These are phyloP conservation scores for Hanseniaspora lachancei DNA, from an alignment of 805 yeast species.

Conservation along the genomic window DNA sequence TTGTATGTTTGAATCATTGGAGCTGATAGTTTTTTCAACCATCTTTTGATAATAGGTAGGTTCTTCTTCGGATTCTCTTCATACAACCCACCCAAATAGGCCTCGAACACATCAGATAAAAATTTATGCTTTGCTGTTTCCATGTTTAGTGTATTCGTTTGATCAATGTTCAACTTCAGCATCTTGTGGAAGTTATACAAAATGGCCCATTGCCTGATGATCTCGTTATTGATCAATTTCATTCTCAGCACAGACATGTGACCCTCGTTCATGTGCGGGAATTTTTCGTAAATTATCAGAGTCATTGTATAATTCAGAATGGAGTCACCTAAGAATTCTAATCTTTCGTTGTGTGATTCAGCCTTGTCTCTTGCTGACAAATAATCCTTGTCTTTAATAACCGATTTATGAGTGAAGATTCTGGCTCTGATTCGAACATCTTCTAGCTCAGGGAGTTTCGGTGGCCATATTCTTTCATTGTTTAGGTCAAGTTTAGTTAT, in stretches of 20 bases:
- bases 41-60: conserved; percentile 37
- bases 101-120: conserved; percentile 84
- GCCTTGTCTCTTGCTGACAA: conserved; percentile 45
- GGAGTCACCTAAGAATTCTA: conserved; percentile 87
- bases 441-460: conserved; percentile 55
- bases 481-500: conserved; percentile 7
- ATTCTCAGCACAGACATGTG: conserved; percentile 60
- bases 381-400: conserved; percentile 44
- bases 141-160: conserved; percentile 26
- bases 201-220: conserved; percentile 56
- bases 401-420: conserved; percentile 74
- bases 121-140: conserved; percentile 51
- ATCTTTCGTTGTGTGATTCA: conserved; percentile 63
- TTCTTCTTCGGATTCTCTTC: conserved; percentile 39
- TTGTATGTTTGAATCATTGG: conserved; percentile 28
- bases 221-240: conserved; percentile 56
- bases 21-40: conserved; percentile 44
- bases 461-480: conserved; percentile 35
- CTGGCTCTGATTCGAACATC: conserved; percentile 47
- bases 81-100: conserved; percentile 76
- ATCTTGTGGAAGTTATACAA: conserved; percentile 52
- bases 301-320: conserved; percentile 64
- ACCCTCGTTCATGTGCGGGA: conserved; percentile 70
- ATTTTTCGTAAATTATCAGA: conserved; percentile 46
- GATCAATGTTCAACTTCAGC: conserved; percentile 40